A percentile compares a stretch with the other conserved stretches of the same genome.
These are phyloP conservation scores for Aspergillus mulundensis DNA, from an alignment of 495 filamentous ascomycete genomes.

Conservation along the genomic window DNA sequence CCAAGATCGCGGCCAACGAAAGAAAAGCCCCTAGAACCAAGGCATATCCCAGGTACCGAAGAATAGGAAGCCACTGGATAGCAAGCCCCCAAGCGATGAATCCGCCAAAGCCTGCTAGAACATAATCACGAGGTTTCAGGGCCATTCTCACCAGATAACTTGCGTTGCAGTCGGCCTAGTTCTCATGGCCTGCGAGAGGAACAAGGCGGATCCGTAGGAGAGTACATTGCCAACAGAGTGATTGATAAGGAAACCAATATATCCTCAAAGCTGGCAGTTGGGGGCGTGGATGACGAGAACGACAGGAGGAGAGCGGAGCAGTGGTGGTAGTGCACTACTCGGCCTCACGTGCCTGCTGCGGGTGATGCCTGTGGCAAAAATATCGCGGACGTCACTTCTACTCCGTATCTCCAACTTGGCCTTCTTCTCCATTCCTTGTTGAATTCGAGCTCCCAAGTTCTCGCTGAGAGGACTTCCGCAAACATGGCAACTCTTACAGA, in stretches of 20 bases:
- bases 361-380: no score
- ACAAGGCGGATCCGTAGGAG: neutral
- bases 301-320: conserved; percentile 12
- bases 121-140: conserved; percentile 71
- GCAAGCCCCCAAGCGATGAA: conserved; percentile 86
- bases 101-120: conserved; percentile 60
- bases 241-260: neutral
- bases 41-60: conserved; percentile 78
- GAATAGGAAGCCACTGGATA: conserved; percentile 70
- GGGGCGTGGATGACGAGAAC: neutral
- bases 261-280: no score
- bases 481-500: conserved; percentile 37
- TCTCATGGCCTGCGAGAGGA: conserved; percentile 34
- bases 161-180: conserved; percentile 15
- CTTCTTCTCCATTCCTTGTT: no score
- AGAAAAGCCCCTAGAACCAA: conserved; percentile 63
- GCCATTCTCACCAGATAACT: conserved; percentile 56
- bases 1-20: conserved; percentile 47
- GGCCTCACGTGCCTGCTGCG: neutral
- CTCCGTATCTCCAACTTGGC: neutral
- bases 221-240: neutral
- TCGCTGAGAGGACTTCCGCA: neutral
- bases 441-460: neutral
- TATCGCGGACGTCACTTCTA: no score
- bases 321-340: neutral